Base-by-base conservation (phyloP, 1,139 yeast genomes). In the Candida glucosophila region DNA sequence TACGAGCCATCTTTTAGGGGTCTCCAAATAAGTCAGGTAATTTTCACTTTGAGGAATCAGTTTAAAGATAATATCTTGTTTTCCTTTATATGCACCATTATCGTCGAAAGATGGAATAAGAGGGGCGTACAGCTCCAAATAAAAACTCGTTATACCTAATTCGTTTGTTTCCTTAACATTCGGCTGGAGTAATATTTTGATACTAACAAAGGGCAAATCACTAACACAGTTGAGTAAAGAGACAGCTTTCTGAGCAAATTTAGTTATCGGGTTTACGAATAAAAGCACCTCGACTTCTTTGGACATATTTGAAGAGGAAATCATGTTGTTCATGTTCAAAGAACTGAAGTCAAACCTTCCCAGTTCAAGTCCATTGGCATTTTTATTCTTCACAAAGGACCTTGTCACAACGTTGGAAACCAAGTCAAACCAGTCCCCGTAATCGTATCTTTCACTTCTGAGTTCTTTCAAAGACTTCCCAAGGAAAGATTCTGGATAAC, bases 211-310 rank as follows among this genome's bases (percentile, higher is more conserved):
- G 2, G 50, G 52, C 31, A 52, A 58, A 43, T 39, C 57, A 19
- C 50, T 52, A 7, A 77, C 39, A 1, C 70, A 42, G n/a, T 60
- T 59, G 4, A 74, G 49, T 12, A 78, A 45, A 0, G 77, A 54
- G 0, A 79, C 40, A 13, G 75, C 42, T 28, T 70, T 72, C 41
- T 83, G 96, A 0, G 94, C 69, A 14, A 57, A 43, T 36, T 79
- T 85, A 31, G 71, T 68, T 4, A 76, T 47, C 2, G 97, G 97
- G 47, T 90, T 88, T 21, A 82, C 40, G 2, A 81, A 55, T 1
- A 80, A 57, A 5, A 72, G 50, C 3, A 88, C 43, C 32, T 77
- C 77, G 12, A 75, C 47, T 11, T 55, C 49, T 9, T 49, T 43
- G 2, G 41, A 32, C 1, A 28, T 26, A 14, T 43, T 39, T 6